Evolutionary conservation across 2,329 filamentous ascomycete genomes (phyloP).

Genomic region (Aspergillus caelatus): DNA sequence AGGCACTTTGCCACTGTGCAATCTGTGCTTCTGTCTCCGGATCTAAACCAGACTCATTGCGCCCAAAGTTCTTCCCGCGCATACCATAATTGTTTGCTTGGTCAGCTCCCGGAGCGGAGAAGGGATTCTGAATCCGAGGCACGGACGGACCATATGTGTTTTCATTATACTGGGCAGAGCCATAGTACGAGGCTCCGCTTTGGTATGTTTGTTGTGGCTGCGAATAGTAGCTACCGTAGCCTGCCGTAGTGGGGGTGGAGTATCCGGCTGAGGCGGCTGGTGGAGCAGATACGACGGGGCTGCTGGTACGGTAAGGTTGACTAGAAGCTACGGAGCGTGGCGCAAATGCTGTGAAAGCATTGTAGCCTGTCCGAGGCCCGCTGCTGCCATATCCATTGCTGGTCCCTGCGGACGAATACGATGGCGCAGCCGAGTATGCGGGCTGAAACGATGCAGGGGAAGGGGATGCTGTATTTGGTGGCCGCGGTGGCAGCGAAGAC

Average conservation of each 20-base stretch:
- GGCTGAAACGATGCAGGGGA: conserved; percentile 50
- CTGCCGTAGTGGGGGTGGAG: conserved; percentile 39
- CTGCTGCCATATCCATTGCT: conserved; percentile 37
- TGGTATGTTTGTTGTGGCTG: conserved; percentile 43
- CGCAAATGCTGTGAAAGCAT: conserved; percentile 59
- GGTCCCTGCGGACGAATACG: conserved; percentile 31
- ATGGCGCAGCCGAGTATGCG: conserved; percentile 52
- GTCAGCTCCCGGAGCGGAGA: conserved; percentile 63
- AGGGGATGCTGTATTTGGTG: conserved; percentile 54
- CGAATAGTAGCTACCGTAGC: conserved; percentile 47
- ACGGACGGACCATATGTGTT: conserved; percentile 54
- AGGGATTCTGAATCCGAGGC: conserved; percentile 79
- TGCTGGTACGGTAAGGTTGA: conserved; percentile 43
- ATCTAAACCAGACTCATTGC: conserved; percentile 55
- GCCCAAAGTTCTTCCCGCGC: conserved; percentile 37
- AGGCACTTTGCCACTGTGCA: conserved; percentile 92
- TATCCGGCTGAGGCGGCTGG: conserved; percentile 38
- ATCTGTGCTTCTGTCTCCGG: conserved; percentile 89
- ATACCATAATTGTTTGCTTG: conserved; percentile 23
- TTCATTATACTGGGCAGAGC: conserved; percentile 51
- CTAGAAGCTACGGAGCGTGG: conserved; percentile 60
- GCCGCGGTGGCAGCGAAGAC: conserved; percentile 75
- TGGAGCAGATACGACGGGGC: conserved; percentile 40
- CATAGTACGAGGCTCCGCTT: conserved; percentile 48
- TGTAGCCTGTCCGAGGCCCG: conserved; percentile 36